phyloP scores from a whole-genome alignment of 139 green algal genomes.

The Coelastrella sp. region DNA sequence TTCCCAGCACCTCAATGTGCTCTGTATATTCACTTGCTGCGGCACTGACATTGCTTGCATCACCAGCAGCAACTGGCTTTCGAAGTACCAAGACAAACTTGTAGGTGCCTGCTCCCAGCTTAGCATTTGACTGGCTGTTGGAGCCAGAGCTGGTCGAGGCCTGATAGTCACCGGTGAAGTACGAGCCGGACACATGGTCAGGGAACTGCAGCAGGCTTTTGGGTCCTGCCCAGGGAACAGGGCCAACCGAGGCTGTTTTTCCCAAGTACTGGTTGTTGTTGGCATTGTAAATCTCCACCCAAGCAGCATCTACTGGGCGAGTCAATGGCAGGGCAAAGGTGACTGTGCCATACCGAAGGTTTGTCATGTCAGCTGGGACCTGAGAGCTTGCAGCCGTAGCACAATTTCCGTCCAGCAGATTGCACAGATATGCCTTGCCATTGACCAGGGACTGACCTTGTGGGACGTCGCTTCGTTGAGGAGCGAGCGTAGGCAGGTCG shows the following conservation, averaged over 20 bases:
- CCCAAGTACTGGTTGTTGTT: not conserved
- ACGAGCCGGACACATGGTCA: not conserved
- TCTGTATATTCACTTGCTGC: not conserved
- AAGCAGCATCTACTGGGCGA: not conserved
- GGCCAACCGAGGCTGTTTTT: not conserved
- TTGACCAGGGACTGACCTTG: not conserved
- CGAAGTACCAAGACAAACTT: not conserved
- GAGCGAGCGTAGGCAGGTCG: not conserved
- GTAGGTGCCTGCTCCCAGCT: not conserved
- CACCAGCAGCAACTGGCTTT: not conserved
- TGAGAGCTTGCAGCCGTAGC: not conserved
- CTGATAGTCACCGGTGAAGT: slow-evolving; percentile 11
- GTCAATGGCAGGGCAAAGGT: not conserved
- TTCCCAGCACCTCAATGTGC: slow-evolving; percentile 5
- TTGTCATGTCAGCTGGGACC: not conserved
- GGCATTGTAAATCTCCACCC: slow-evolving; percentile 23
- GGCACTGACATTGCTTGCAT: not conserved
- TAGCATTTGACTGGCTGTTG: not conserved
- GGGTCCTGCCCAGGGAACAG: not conserved
- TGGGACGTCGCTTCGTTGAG: not conserved
- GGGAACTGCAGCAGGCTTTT: not conserved
- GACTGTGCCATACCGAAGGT: not conserved
- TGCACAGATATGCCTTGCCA: slow-evolving; percentile 1
- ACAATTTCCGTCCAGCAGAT: not conserved
- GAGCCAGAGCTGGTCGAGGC: not conserved